These are phyloP conservation scores for Oxyria digyna DNA, from an alignment of 148 eudicot species.

Conservation along the genomic window DNA sequence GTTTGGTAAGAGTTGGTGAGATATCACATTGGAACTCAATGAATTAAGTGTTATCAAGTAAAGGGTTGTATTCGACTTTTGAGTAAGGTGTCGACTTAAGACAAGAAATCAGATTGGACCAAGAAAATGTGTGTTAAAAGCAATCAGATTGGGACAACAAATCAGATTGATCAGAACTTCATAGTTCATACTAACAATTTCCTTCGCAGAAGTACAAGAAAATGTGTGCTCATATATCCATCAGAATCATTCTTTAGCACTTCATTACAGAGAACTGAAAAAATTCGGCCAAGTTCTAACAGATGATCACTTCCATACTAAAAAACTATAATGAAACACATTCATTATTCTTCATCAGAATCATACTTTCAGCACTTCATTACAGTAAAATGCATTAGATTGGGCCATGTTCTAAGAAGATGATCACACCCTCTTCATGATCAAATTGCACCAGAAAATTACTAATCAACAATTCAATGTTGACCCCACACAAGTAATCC, in stretches of 20 bases:
- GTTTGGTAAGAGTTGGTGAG: conserved; percentile 1
- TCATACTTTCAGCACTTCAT: not conserved
- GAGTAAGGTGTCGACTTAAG: not conserved
- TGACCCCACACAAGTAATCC: no score
- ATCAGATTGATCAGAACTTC: no score
- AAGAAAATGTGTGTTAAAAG: no score
- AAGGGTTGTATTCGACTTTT: not conserved
- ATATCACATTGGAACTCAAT: not conserved
- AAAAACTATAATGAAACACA: not conserved
- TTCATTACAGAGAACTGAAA: no score
- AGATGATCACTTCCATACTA: no score
- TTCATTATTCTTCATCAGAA: not conserved
- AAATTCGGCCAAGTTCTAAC: no score
- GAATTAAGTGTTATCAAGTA: no score
- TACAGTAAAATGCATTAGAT: not conserved
- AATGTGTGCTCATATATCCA: no score
- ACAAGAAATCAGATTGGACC: no score
- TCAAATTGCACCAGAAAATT: not conserved
- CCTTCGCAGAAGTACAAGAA: not conserved
- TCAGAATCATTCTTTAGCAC: no score
- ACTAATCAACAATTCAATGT: not conserved
- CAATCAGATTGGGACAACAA: no score
- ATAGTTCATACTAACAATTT: not conserved
- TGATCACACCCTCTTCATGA: not conserved
- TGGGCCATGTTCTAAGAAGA: not conserved